Evolutionary conservation across 108 stramenopile species (phyloP), one percentile per base, ranked within the genome.

Genomic region (Fistulifera pelliculosa): DNA sequence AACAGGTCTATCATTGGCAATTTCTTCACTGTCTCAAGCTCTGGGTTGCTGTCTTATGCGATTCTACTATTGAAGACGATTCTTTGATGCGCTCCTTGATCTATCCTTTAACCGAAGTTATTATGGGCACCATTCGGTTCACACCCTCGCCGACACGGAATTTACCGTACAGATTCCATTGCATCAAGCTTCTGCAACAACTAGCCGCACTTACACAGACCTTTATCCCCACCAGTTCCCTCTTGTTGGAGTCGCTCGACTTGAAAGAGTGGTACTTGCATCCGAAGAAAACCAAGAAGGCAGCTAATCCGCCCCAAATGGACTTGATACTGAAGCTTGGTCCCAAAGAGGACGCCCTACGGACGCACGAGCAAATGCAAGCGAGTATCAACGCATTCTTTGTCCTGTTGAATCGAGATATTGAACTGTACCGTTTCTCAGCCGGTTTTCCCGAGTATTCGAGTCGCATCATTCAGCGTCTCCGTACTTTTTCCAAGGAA

Each of bases 1-100:
- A 64, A 24, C 71, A 64, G 27, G 93, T 99, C 2, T 92, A 81
- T 41, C 81, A 90, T 52, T 99, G 98, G 98, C 98, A 98, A 68
- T 98, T 84, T 52, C 56, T 97, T 41, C 83, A 94, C 65, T 96
- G 94, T 43, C 61, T 96, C 41, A 92, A 93, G 43, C 52, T 97
- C 14, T 99, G 96, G 96, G 81, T 86, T 17, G 92, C 92, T 3
- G 93, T 99, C 10, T 62, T 97, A 55, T 68, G 80, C 41, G 49
- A 54, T 14, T 45, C 44, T 38, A 57, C 47, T 49, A 7, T 18
- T 13, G 40, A 58, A 28, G 61, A 68, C 12, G 72, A 58, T 25
- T 65, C 60, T 19, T 65, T 83, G 17, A 69, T 94, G 40, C 71
- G 76, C 35, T 81, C 82, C 12, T 73, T 97, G 41, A 56, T 94